Conservation (phyloP, 192 early-diverging fungal genomes). For the Backusella macrospora region DNA sequence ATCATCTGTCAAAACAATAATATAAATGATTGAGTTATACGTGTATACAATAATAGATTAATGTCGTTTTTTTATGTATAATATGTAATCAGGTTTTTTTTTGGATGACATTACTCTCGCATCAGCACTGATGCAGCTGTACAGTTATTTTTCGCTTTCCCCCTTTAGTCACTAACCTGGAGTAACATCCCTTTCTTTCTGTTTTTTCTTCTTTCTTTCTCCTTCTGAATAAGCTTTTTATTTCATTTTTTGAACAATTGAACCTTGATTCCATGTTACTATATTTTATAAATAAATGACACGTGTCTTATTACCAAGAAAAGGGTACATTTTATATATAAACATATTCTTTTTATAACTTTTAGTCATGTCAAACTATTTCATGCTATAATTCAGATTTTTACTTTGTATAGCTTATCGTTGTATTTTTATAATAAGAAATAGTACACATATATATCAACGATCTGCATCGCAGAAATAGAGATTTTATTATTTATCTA, state of each 20-base stretch:
- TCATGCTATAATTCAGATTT: neutral
- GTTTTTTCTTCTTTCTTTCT: neutral
- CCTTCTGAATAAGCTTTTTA: conserved; percentile 6
- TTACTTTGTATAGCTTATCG: neutral
- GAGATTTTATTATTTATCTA: neutral
- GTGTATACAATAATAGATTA: neutral
- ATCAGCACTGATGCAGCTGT: conserved; percentile 9
- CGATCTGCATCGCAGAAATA: neutral
- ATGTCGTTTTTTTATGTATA: neutral
- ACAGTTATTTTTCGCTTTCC: neutral
- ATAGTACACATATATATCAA: neutral
- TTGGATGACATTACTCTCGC: conserved; percentile 3
- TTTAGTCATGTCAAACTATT: neutral
- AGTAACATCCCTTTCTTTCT: neutral
- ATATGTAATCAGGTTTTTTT: conserved; percentile 8
- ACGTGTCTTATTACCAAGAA: conserved; percentile 10
- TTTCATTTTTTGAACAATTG: neutral
- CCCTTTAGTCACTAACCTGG: conserved; percentile 5
- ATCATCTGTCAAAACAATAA: conserved; percentile 12
- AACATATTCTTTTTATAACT: neutral
- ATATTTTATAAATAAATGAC: conserved; percentile 9
- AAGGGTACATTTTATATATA: neutral
- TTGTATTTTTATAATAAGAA: neutral
- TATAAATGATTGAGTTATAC: neutral
- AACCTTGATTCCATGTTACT: conserved; percentile 9